Evolutionary conservation across 352 stramenopile species (phyloP).

Genomic region (Phytophthora pseudosyringae): DNA sequence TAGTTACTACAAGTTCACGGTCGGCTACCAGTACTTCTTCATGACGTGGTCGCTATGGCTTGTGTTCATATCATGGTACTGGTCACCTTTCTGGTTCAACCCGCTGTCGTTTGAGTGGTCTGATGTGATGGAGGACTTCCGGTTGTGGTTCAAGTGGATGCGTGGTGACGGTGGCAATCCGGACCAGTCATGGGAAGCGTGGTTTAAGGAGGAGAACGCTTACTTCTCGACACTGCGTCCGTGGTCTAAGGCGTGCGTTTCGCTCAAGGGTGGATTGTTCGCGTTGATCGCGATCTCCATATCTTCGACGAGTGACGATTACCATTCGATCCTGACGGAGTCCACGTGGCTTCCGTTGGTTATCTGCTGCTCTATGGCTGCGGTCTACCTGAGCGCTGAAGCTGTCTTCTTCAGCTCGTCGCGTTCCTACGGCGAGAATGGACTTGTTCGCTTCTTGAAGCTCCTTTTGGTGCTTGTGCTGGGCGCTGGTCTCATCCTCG

Average conservation of each 20-base stretch:
- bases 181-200: conserved; percentile 95
- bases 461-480: conserved; percentile 78
- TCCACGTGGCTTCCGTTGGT: conserved; percentile 64
- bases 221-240: conserved; percentile 92
- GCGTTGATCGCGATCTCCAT: conserved; percentile 89
- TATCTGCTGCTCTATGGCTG: conserved; percentile 59
- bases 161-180: conserved; percentile 91
- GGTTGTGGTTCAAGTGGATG: conserved; percentile 95
- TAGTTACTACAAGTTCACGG: conserved; percentile 95
- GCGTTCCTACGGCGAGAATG: conserved; percentile 56
- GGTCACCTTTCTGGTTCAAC: conserved; percentile 99
- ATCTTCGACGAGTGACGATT: conserved; percentile 68
- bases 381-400: conserved; percentile 72
- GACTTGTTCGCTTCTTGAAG: conserved; percentile 76
- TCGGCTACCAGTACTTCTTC: conserved; percentile 95
- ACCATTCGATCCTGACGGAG: conserved; percentile 66
- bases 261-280: conserved; percentile 92
- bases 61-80: conserved; percentile 81
- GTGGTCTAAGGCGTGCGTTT: conserved; percentile 91
- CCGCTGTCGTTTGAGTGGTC: conserved; percentile 97
- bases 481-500: conserved; percentile 75
- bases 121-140: conserved; percentile 91
- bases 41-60: conserved; percentile 99
- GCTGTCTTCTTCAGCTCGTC: conserved; percentile 66
- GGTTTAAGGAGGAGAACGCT: conserved; percentile 96